A percentile compares a stretch with the other conserved stretches of the same genome.
phyloP scores from a whole-genome alignment of 2,329 filamentous ascomycete genomes.

The Whalleya microplaca region DNA sequence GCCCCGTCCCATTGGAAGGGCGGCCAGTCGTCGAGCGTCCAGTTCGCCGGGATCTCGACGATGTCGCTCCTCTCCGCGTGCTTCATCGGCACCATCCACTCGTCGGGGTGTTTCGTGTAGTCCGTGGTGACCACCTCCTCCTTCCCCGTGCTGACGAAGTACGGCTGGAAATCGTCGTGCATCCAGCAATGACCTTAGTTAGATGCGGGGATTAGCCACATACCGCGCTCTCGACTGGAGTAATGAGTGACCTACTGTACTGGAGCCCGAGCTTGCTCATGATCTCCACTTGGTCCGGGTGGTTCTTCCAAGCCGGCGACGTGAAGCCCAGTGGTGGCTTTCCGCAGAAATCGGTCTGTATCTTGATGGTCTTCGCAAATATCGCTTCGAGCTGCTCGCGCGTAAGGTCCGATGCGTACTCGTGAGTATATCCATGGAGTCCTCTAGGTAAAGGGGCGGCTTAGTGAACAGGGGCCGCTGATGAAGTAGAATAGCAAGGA shows the following conservation, averaged over 20 bases:
- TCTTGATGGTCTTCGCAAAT: constrained; percentile 4
- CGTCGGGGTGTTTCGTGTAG: constrained; percentile 3
- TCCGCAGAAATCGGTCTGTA: constrained; percentile 2
- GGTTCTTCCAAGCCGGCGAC: constrained; percentile 1
- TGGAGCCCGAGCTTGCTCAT: constrained; percentile 1
- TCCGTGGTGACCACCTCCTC: constrained; percentile 1
- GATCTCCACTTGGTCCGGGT: not conserved
- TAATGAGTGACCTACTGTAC: not conserved
- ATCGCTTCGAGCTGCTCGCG: constrained; percentile 1
- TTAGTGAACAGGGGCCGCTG: too few species aligned
- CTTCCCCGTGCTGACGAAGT: not conserved
- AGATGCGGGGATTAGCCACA: too few species aligned
- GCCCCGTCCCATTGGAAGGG: too few species aligned
- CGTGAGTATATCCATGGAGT: constrained; percentile 7
- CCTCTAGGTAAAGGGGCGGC: too few species aligned
- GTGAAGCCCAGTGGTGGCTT: constrained; percentile 1
- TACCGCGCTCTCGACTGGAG: too few species aligned
- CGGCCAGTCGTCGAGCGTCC: constrained; percentile 6
- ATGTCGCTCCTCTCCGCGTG: not conserved
- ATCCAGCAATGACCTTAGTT: constrained; percentile 1
- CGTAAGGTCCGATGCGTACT: not conserved
- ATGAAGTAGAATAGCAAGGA: too few species aligned
- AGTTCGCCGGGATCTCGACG: constrained; percentile 7
- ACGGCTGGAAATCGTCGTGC: constrained; percentile 9
- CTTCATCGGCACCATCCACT: constrained; percentile 8